Conservation (phyloP, 176 grass and related monocot species). For the Hordeum marinum region DNA sequence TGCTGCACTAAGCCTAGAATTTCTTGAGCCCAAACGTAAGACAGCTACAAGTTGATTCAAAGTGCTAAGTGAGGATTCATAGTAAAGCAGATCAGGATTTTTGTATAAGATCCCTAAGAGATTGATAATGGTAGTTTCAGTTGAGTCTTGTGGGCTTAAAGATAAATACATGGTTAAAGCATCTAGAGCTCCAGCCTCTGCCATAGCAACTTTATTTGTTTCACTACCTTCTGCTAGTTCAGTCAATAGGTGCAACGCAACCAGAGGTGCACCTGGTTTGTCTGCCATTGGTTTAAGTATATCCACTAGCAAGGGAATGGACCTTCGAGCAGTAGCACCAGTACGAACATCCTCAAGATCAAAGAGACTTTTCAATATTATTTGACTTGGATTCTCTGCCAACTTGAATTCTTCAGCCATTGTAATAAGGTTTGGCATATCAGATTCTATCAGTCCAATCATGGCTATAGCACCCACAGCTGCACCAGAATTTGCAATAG, state of each 20-base stretch:
- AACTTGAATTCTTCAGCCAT: conserved; percentile 74
- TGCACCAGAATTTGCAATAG: conserved; percentile 89
- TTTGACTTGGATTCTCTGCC: conserved; percentile 65
- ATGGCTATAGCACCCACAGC: conserved; percentile 66
- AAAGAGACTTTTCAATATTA: conserved; percentile 70
- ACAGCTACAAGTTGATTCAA: conserved; percentile 92
- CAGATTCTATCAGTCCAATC: conserved; percentile 76
- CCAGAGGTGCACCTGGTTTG: conserved; percentile 87
- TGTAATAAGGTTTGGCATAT: conserved; percentile 55
- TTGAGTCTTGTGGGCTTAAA: conserved; percentile 91
- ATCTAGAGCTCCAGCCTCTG: conserved; percentile 81
- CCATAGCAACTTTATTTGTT: conserved; percentile 79
- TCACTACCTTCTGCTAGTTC: conserved; percentile 69
- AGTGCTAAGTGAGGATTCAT: conserved; percentile 84
- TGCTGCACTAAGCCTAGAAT: conserved; percentile 82
- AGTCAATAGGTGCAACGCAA: conserved; percentile 83
- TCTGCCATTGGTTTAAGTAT: conserved; percentile 93
- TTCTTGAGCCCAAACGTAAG: conserved; percentile 86
- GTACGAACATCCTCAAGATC: conserved; percentile 78
- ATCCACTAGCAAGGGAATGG: conserved; percentile 90
- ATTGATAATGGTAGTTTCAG: conserved; percentile 85
- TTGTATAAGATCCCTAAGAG: conserved; percentile 76
- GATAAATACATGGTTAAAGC: conserved; percentile 94
- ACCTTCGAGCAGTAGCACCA: conserved; percentile 67
- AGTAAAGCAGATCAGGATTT: conserved; percentile 76